Evolutionary conservation across 2,329 filamentous ascomycete species (phyloP).

Genomic region (Beauveria asiatica): DNA sequence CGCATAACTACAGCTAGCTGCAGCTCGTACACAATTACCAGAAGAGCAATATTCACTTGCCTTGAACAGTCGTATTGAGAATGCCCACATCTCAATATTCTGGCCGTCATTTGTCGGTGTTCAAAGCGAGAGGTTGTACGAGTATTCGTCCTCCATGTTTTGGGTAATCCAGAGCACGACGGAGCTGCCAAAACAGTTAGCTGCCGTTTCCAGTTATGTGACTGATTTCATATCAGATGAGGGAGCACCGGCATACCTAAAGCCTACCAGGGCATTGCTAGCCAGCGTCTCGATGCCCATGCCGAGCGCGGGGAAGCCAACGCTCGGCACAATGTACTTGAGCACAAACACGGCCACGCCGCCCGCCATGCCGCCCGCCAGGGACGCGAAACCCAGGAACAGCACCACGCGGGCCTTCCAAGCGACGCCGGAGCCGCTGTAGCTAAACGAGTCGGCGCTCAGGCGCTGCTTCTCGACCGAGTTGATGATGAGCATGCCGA

Average conservation of each 20-base stretch:
- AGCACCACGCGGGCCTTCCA: conserved; percentile 62
- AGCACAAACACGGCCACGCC: conserved; percentile 61
- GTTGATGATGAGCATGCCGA: conserved; percentile 66
- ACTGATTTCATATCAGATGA: not conserved
- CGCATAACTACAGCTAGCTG: not conserved
- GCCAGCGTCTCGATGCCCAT: conserved; percentile 62
- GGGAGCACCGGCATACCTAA: conserved; percentile 37
- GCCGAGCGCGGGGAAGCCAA: conserved; percentile 50
- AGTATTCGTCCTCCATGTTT: conserved; percentile 66
- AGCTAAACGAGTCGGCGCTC: conserved; percentile 54
- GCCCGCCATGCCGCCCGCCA: conserved; percentile 60
- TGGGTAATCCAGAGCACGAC: conserved; percentile 61
- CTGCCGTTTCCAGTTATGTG: not conserved
- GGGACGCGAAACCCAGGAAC: conserved; percentile 56
- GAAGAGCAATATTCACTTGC: not conserved
- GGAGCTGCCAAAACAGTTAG: conserved; percentile 31
- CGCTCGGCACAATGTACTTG: conserved; percentile 51
- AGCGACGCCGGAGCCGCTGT: conserved; percentile 54
- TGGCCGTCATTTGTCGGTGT: not conserved
- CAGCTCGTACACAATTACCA: not conserved
- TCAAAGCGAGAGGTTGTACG: conserved; percentile 57
- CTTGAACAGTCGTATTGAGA: not conserved
- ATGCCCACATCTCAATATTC: not conserved
- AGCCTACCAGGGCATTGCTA: conserved; percentile 53
- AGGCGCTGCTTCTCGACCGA: conserved; percentile 59